Conservation (phyloP, 495 filamentous ascomycete species). For the Neurospora tetraspora region DNA sequence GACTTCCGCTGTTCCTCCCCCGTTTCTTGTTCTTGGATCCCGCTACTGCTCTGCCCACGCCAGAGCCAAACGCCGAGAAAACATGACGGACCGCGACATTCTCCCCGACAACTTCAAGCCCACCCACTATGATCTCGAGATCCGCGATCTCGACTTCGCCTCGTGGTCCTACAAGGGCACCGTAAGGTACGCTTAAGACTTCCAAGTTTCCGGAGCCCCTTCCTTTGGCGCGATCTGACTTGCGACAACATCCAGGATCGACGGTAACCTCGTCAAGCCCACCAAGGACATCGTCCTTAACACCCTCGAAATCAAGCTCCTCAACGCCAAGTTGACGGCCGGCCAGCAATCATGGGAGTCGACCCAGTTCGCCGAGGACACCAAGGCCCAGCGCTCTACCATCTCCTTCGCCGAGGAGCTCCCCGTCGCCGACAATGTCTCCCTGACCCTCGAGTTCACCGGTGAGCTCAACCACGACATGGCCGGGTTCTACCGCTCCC, state of each 20-base stretch:
- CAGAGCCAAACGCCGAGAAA: slow-evolving; percentile 11
- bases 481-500: slow-evolving; percentile 92
- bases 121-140: slow-evolving; percentile 71
- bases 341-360: slow-evolving; percentile 45
- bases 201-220: neutral
- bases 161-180: slow-evolving; percentile 76
- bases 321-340: slow-evolving; percentile 38
- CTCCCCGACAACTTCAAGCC: slow-evolving; percentile 63
- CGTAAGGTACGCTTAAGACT: slow-evolving; percentile 42
- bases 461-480: slow-evolving; percentile 89
- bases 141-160: slow-evolving; percentile 67
- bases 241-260: slow-evolving; percentile 25
- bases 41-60: neutral
- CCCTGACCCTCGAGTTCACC: slow-evolving; percentile 65
- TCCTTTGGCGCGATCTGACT: neutral
- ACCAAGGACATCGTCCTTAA: slow-evolving; percentile 70
- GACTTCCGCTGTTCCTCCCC: neutral
- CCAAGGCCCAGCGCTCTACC: slow-evolving; percentile 65
- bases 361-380: slow-evolving; percentile 63
- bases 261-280: slow-evolving; percentile 48
- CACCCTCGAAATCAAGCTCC: slow-evolving; percentile 51
- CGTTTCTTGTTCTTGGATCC: neutral
- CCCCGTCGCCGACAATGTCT: slow-evolving; percentile 47
- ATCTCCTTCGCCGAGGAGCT: slow-evolving; percentile 62
- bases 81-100: slow-evolving; percentile 44